A percentile compares a stretch with the other conserved stretches of the same genome.
Conservation (phyloP, 2,329 filamentous ascomycete genomes). For the Trichoderma brevicompactum region DNA sequence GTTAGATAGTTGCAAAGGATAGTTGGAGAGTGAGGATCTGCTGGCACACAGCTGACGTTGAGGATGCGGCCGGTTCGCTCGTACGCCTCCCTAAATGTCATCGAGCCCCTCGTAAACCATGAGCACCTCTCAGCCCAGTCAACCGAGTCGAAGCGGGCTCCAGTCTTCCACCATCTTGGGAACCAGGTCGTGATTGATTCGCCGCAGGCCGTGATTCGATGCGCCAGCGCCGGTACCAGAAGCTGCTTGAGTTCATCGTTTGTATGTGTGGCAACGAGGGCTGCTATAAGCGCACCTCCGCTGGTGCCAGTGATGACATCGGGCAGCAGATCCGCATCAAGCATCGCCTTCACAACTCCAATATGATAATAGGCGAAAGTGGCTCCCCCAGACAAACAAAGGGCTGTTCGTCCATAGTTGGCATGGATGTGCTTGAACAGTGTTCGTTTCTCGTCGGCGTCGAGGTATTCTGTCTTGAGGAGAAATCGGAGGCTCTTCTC, state of each 20-base stretch:
- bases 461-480: constrained; percentile 67
- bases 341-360: constrained; percentile 84
- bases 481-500: constrained; percentile 70
- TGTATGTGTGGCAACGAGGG: constrained; percentile 83
- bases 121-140: constrained; percentile 85
- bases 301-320: constrained; percentile 97
- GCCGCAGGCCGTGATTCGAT: constrained; percentile 81
- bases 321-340: constrained; percentile 84
- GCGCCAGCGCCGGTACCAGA: constrained; percentile 83
- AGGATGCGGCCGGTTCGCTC: constrained; percentile 90
- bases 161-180: constrained; percentile 86
- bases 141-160: constrained; percentile 89
- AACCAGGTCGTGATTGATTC: constrained; percentile 79
- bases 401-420: constrained; percentile 89
- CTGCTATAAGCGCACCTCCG: constrained; percentile 88
- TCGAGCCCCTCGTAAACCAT: constrained; percentile 90
- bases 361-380: constrained; percentile 98
- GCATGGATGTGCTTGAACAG: constrained; percentile 88
- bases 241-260: constrained; percentile 87
- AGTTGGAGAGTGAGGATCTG: constrained; percentile 88
- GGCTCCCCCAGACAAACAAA: constrained; percentile 91
- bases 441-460: constrained; percentile 72
- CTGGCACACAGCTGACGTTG: constrained; percentile 94
- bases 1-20: constrained; percentile 96
- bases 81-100: constrained; percentile 95